Percentiles rank a stretch among this genome's conserved stretches.
phyloP scores from a whole-genome alignment of 148 eudicot genomes.

The Rhododendron simsii region DNA sequence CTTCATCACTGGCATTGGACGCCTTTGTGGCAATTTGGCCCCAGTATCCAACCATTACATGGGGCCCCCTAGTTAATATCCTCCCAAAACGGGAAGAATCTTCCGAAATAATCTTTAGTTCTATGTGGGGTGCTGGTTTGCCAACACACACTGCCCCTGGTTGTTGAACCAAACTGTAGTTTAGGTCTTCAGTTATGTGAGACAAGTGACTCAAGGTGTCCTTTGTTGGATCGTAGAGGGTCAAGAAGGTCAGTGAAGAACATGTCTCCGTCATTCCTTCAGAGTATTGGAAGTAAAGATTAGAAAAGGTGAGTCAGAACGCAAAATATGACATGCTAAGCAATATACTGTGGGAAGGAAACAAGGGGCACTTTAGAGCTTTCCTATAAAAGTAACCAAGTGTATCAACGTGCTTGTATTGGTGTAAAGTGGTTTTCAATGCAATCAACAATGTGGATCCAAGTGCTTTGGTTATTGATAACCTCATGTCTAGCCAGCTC shows the following conservation, averaged over 20 bases:
- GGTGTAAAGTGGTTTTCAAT: background rate
- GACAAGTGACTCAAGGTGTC: constrained; percentile 12
- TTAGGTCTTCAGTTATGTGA: background rate
- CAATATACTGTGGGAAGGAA: background rate
- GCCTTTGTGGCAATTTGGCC: constrained; percentile 25
- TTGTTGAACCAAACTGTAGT: constrained; percentile 9
- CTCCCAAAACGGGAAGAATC: constrained; percentile 49
- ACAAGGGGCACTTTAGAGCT: background rate
- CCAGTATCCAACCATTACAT: constrained; percentile 83
- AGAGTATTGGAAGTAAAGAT: constrained; percentile 1
- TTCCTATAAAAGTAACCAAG: background rate
- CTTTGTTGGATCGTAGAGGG: constrained; percentile 57
- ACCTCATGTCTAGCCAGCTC: background rate
- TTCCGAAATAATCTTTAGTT: constrained; percentile 38
- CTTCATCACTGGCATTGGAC: constrained; percentile 24
- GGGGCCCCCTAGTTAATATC: constrained; percentile 86
- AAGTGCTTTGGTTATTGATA: background rate
- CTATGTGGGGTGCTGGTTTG: constrained; percentile 85
- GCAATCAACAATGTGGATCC: background rate
- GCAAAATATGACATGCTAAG: background rate
- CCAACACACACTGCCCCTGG: constrained; percentile 73
- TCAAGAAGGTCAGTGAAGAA: constrained; percentile 80
- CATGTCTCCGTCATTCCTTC: constrained; percentile 95
- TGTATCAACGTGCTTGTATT: background rate
- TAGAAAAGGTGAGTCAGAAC: background rate